Conservation (phyloP, 2,329 filamentous ascomycete species). For the Penicillium fuscoglaucum region DNA sequence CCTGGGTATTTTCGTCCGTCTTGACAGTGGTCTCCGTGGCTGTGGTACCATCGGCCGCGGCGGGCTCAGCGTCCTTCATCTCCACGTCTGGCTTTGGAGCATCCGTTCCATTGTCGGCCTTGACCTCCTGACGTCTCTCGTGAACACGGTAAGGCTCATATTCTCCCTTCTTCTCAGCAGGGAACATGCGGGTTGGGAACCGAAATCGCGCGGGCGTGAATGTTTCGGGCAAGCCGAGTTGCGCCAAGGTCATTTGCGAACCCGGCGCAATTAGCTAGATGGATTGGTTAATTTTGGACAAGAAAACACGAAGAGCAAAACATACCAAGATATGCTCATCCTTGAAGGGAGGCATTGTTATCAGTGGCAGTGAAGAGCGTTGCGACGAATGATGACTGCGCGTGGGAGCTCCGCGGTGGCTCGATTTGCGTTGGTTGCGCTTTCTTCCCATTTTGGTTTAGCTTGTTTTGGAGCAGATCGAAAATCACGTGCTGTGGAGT, state of each 20-base stretch:
- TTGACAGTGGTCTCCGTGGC: slow-evolving; percentile 26
- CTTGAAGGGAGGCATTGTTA: slow-evolving; percentile 52
- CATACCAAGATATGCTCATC: slow-evolving; percentile 55
- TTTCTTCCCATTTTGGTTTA: slow-evolving; percentile 25
- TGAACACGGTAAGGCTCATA: slow-evolving; percentile 81
- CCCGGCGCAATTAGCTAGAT: slow-evolving; percentile 60
- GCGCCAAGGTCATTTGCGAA: slow-evolving; percentile 85
- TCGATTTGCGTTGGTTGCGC: slow-evolving; percentile 14
- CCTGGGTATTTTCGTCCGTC: slow-evolving; percentile 26
- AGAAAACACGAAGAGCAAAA: background rate
- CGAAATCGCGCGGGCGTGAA: slow-evolving; percentile 86
- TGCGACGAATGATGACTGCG: slow-evolving; percentile 15
- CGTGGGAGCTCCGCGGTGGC: slow-evolving; percentile 22
- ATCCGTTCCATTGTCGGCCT: slow-evolving; percentile 30
- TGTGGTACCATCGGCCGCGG: slow-evolving; percentile 17
- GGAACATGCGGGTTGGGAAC: slow-evolving; percentile 92
- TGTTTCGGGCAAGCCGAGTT: slow-evolving; percentile 84
- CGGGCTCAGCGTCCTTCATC: slow-evolving; percentile 46
- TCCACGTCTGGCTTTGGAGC: slow-evolving; percentile 43
- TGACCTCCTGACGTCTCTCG: slow-evolving; percentile 42
- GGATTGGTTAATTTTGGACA: background rate
- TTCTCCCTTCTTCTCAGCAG: slow-evolving; percentile 70
- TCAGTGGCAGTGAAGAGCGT: slow-evolving; percentile 9
- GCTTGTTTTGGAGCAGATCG: slow-evolving; percentile 8
- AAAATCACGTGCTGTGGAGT: slow-evolving; percentile 7